Conservation (phyloP, 2,329 filamentous ascomycete species). For the Stemphylium beticola region DNA sequence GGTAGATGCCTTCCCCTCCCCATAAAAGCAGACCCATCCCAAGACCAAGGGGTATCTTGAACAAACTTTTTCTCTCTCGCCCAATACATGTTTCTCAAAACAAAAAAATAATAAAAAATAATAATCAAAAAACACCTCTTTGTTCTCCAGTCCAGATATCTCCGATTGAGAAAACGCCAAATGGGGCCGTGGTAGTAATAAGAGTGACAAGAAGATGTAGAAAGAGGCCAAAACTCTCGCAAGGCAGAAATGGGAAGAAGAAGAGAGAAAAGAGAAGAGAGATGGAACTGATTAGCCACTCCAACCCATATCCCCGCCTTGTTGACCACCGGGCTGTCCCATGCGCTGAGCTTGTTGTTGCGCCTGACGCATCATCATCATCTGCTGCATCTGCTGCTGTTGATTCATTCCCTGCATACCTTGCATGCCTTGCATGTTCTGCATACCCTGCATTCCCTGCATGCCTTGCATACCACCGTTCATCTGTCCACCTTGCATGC, state of each 20-base stretch:
- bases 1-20: not conserved
- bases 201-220: not conserved
- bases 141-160: not conserved
- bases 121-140: not conserved
- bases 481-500: constrained; percentile 26
- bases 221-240: not conserved
- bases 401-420: constrained; percentile 18
- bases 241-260: not conserved
- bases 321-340: constrained; percentile 29
- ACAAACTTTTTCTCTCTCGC: constrained; percentile 1
- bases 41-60: constrained; percentile 4
- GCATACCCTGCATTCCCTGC: constrained; percentile 30
- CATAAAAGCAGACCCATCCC: not conserved
- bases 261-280: not conserved
- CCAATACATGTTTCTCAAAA: not conserved
- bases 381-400: constrained; percentile 43
- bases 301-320: constrained; percentile 38
- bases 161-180: not conserved
- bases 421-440: constrained; percentile 22
- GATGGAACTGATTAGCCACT: constrained; percentile 17
- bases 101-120: too few species aligned
- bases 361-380: constrained; percentile 44
- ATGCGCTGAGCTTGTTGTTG: constrained; percentile 35
- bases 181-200: not conserved
- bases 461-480: constrained; percentile 27